phyloP scores from a whole-genome alignment of 257 asterid genomes.

The Cordia subcordata region DNA sequence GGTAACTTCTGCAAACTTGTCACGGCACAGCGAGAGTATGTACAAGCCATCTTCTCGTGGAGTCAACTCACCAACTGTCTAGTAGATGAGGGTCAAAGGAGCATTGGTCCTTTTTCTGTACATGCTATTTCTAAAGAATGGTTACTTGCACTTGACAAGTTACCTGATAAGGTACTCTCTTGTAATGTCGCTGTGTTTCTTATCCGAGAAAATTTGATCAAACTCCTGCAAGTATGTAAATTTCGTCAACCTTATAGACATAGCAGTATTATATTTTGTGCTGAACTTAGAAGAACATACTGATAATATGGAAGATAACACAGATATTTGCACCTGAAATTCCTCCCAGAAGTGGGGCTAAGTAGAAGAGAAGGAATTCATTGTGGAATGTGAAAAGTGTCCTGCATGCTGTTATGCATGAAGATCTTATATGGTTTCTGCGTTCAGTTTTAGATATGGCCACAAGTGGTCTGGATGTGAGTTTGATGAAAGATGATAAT shows the following conservation, averaged over 20 bases:
- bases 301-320: neutral
- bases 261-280: neutral
- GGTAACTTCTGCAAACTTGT: slow-evolving; percentile 57
- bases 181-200: neutral
- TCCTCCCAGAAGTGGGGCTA: too few species aligned
- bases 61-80: slow-evolving; percentile 39
- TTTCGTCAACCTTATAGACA: neutral
- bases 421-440: too few species aligned
- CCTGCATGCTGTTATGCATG: too few species aligned
- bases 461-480: too few species aligned
- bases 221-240: neutral
- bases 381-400: too few species aligned
- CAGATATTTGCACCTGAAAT: too few species aligned
- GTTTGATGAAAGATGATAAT: too few species aligned
- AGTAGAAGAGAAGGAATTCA: too few species aligned
- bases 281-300: neutral
- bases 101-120: slow-evolving; percentile 28
- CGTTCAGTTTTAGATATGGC: too few species aligned
- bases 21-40: slow-evolving; percentile 62
- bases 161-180: slow-evolving; percentile 61
- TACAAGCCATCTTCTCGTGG: slow-evolving; percentile 55
- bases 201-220: neutral
- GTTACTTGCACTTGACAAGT: slow-evolving; percentile 47
- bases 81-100: slow-evolving; percentile 24
- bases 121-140: slow-evolving; percentile 45